Evolutionary conservation across 768 basidiomycete species (phyloP), one percentile per base, ranked within the genome.

Genomic region (Mycena pura): DNA sequence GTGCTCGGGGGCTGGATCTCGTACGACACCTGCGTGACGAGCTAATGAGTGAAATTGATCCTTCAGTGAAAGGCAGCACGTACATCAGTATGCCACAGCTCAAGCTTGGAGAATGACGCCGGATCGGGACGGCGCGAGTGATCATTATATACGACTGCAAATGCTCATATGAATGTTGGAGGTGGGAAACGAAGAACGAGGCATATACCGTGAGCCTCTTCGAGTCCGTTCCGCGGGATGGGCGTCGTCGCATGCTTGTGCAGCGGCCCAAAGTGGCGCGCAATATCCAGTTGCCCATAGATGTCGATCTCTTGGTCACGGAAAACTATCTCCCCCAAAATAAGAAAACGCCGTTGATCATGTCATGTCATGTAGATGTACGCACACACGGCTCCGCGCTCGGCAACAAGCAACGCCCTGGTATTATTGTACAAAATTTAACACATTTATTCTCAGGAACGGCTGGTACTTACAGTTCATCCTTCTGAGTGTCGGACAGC

Each of bases 211-310:
- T 92, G 91, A 5, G 91, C 89, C 76, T 91, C 88, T 68, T 91
- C 87, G 4, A 92, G 79, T 15, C 91, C 92, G 17, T 81, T 85
- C 68, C 85, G 83, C 2, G 93, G 90, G 46, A 93, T 80, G 0
- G 89, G 89, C 10, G 91, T 92, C 3, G 90, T 92, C 3, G 92
- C 89, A 69, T 95, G 92, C 70, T 88, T 91, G 73, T 95, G 92
- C 44, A 92, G 81, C 45, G 84, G 89, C 5, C 91, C 91, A 54
- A 82, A 91, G 68, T 93, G 77, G 15, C 85, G 84, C 7, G 82
- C 89, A 58, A 93, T 77, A n/a, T 88, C 85, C 10, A 92, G 81
- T 67, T 93, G 89, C 61, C 88, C 80, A 45, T 87, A 78, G 44
- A 92, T 83, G 63, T 80, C 78, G 63, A 93, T 74, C 59, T 88